phyloP scores from a whole-genome alignment of 768 basidiomycete genomes.

The Tephrocybe sp. region DNA sequence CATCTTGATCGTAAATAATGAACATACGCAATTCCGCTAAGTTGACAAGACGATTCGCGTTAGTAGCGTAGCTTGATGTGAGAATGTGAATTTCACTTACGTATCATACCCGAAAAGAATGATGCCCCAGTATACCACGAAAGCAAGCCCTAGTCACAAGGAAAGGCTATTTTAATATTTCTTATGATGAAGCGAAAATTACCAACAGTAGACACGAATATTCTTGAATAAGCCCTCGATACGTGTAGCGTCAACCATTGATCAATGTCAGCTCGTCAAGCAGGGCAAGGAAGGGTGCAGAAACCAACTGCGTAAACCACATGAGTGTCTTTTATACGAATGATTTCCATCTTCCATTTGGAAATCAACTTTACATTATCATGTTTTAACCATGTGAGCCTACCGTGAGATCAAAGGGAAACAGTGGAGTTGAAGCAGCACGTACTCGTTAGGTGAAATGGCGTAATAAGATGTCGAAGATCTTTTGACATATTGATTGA shows the following conservation, averaged over 20 bases:
- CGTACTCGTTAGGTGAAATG: background rate
- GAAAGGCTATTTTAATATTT: background rate
- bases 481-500: background rate
- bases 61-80: background rate
- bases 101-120: constrained; percentile 26
- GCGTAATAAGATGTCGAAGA: background rate
- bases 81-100: constrained; percentile 9
- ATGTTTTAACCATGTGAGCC: background rate
- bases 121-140: constrained; percentile 25
- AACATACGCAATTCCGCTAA: constrained; percentile 22
- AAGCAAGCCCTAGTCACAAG: constrained; percentile 20
- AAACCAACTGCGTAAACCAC: background rate
- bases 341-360: too few species aligned
- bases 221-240: constrained; percentile 18
- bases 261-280: background rate
- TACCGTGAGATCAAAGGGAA: background rate
- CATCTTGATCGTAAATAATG: background rate
- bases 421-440: background rate
- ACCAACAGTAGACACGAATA: constrained; percentile 21
- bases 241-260: constrained; percentile 1
- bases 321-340: background rate
- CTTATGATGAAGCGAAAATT: background rate
- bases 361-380: background rate
- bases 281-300: background rate
- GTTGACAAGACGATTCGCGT: background rate